Evolutionary conservation across 306 rosid genomes (phyloP).

Genomic region (Parietaria judaica): DNA sequence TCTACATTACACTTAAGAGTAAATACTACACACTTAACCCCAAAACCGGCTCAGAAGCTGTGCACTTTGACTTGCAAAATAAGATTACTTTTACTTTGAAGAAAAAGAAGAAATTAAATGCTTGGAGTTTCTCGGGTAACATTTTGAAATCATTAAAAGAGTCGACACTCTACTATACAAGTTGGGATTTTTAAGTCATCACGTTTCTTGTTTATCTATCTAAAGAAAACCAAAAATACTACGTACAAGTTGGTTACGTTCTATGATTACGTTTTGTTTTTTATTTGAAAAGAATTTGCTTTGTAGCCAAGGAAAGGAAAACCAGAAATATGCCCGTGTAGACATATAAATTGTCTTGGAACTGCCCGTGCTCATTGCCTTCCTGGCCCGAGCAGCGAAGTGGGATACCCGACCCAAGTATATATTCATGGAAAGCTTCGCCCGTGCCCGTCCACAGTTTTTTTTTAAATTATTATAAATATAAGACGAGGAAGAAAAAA

Average conservation of each 20-base stretch:
- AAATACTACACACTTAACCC: conserved; percentile 1
- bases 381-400: too few relatives aligned
- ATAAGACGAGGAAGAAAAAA: too few relatives aligned
- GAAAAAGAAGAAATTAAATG: not conserved
- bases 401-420: too few relatives aligned
- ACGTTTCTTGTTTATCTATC: not conserved
- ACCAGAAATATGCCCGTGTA: conserved; percentile 8
- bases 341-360: not conserved
- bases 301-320: conserved; percentile 18
- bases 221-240: not conserved
- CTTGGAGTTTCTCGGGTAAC: not conserved
- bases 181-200: not conserved
- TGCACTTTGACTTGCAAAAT: conserved; percentile 4
- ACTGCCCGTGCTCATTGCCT: too few relatives aligned
- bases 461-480: too few relatives aligned
- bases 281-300: not conserved
- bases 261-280: not conserved
- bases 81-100: not conserved
- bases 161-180: not conserved
- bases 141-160: not conserved
- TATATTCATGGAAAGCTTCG: too few relatives aligned
- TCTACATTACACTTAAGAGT: too few relatives aligned
- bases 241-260: too few relatives aligned
- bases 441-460: too few relatives aligned
- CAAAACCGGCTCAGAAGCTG: not conserved